Evolutionary conservation across 1,284 basidiomycete genomes (phyloP), one percentile per base, ranked within the genome.

Genomic region (Peniophora sp.): DNA sequence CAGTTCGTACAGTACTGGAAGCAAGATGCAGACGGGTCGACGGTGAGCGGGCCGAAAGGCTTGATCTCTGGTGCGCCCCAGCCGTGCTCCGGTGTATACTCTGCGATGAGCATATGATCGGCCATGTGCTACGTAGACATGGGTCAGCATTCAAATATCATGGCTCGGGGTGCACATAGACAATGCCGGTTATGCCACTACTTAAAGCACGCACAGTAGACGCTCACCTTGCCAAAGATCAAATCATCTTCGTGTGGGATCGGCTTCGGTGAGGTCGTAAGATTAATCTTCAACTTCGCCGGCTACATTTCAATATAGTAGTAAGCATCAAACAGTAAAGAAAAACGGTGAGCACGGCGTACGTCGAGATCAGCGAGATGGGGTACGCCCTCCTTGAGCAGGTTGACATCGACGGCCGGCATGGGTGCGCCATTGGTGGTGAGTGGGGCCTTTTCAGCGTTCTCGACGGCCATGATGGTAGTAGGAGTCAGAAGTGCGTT

Each of bases 51-150:
- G 0, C 74, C 84, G 54, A 84, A 87, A 0, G 91, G 88, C 61
- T 84, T 84, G 65, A 95, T 92, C 58, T 84, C 77, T 0, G 92
- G 92, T 0, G 76, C 68, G 10, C 78, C 79, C 92, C 92, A 95
- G 11, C 92, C 92, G 9, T 64, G 70, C 8, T 63, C 59, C 0
- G 85, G 81, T 50, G 84, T 74, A 67, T 81, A 89, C 23, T 75
- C 70, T 24, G 79, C 68, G 45, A 83, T 65, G 44, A 91, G 75
- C 90, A 95, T 95, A 65, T 95, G 90, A 68, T 95, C 91, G 24
- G 78, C 81, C 57, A 74, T 73, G 9, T 56, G 63, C 73, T 79
- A 46, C 14, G 12, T 50, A 15, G 36, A 14, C 17, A n/a, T n/a
- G n/a, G n/a, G 24, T 47, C 20, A 48, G 44, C 23, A 17, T 2